Percentiles rank a stretch among this genome's conserved stretches.
Evolutionary conservation across 2,329 filamentous ascomycete genomes (phyloP).

Genomic region (Metarhizium sp.): DNA sequence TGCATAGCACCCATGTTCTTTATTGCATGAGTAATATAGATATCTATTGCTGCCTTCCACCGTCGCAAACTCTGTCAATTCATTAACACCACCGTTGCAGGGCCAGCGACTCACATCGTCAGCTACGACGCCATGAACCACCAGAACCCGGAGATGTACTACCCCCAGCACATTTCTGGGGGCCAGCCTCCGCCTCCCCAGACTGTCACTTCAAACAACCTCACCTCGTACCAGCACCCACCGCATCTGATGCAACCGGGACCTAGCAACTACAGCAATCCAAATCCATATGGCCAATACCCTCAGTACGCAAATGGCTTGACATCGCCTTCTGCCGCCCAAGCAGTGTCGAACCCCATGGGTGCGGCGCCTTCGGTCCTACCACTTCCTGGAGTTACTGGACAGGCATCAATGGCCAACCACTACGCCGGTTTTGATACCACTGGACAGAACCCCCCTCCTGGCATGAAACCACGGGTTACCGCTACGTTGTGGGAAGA

Average conservation of each 20-base stretch:
- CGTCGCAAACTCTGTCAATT: slow-evolving; percentile 58
- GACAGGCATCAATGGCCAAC: slow-evolving; percentile 40
- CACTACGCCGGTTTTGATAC: slow-evolving; percentile 61
- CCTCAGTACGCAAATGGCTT: slow-evolving; percentile 63
- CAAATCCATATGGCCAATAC: slow-evolving; percentile 55
- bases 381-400: slow-evolving; percentile 53
- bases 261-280: slow-evolving; percentile 58
- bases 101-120: slow-evolving; percentile 20
- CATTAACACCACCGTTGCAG: slow-evolving; percentile 30
- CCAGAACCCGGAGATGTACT: slow-evolving; percentile 64
- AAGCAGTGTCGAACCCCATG: slow-evolving; percentile 63
- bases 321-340: slow-evolving; percentile 65
- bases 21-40: background rate
- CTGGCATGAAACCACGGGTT: slow-evolving; percentile 91
- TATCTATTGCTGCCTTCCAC: slow-evolving; percentile 25
- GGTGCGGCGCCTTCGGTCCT: slow-evolving; percentile 50
- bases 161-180: slow-evolving; percentile 69
- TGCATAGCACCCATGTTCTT: background rate
- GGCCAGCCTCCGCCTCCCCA: slow-evolving; percentile 67
- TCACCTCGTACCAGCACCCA: slow-evolving; percentile 72
- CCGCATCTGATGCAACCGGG: slow-evolving; percentile 66
- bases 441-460: slow-evolving; percentile 85
- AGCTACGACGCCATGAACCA: slow-evolving; percentile 47
- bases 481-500: slow-evolving; percentile 98
- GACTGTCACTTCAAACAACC: slow-evolving; percentile 62